These are phyloP conservation scores for Penicillium sp. DNA, from an alignment of 2,329 filamentous ascomycete species.

Conservation along the genomic window DNA sequence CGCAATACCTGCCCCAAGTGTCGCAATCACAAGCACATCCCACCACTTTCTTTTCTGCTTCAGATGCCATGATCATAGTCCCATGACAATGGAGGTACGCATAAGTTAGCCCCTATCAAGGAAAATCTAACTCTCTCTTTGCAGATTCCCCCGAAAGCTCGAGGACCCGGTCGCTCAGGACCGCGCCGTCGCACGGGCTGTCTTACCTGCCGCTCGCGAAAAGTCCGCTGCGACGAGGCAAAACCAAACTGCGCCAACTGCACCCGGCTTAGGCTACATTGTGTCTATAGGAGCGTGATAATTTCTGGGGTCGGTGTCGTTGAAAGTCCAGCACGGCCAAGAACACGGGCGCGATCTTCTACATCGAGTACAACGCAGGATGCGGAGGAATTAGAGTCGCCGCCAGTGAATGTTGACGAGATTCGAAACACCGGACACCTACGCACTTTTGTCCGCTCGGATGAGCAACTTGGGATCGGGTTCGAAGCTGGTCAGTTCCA, in stretches of 20 bases:
- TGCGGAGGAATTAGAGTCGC: background rate
- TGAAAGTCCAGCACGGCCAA: slow-evolving; percentile 1
- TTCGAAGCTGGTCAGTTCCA: background rate
- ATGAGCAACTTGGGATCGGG: slow-evolving; percentile 21
- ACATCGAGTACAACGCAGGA: slow-evolving; percentile 4
- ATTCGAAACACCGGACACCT: slow-evolving; percentile 29
- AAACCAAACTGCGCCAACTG: slow-evolving; percentile 43
- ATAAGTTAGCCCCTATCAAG: background rate
- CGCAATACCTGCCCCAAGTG: background rate
- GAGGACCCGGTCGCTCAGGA: slow-evolving; percentile 40
- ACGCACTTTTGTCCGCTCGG: slow-evolving; percentile 33
- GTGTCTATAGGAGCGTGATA: slow-evolving; percentile 34
- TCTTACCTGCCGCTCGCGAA: slow-evolving; percentile 41
- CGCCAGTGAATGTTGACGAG: slow-evolving; percentile 14
- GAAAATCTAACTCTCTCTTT: background rate
- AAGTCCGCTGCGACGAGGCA: slow-evolving; percentile 42
- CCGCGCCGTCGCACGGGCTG: slow-evolving; percentile 42
- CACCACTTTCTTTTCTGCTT: background rate
- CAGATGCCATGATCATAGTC: background rate
- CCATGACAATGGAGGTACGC: slow-evolving; percentile 10
- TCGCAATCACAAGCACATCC: background rate
- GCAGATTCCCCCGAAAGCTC: slow-evolving; percentile 27
- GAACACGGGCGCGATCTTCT: background rate
- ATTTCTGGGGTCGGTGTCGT: slow-evolving; percentile 19
- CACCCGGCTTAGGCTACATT: slow-evolving; percentile 36